Conservation (phyloP, 73 alveolate species). For the Blepharisma stoltei region DNA sequence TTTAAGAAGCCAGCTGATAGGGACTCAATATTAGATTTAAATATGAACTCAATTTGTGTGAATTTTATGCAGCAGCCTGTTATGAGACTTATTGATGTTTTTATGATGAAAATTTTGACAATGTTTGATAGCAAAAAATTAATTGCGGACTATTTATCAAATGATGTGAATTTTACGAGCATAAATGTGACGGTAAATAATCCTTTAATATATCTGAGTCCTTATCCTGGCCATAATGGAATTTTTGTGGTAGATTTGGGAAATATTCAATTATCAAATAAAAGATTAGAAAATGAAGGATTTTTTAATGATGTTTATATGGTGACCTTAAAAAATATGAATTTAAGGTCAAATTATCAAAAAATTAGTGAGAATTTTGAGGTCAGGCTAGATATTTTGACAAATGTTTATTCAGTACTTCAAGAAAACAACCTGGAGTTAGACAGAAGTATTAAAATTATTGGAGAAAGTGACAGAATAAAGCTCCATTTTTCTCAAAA, state of each 20-base stretch:
- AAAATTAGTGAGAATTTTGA: slow-evolving; percentile 11
- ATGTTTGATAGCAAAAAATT: not conserved
- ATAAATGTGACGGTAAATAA: not conserved
- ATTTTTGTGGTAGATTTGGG: slow-evolving; percentile 16
- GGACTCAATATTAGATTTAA: not conserved
- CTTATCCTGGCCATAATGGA: not conserved
- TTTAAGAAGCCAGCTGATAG: not conserved
- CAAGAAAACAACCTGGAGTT: not conserved
- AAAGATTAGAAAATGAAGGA: not conserved
- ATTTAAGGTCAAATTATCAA: not conserved
- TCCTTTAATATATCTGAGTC: not conserved
- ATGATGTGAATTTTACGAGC: not conserved
- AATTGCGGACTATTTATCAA: not conserved
- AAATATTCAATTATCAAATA: not conserved
- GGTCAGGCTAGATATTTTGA: not conserved
- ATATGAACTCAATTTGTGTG: slow-evolving; percentile 15
- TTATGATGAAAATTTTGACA: not conserved
- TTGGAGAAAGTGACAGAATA: not conserved
- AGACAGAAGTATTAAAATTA: not conserved
- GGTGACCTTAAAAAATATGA: not conserved
- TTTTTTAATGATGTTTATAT: slow-evolving; percentile 6
- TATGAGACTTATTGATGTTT: slow-evolving; percentile 2
- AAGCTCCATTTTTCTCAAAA: not conserved
- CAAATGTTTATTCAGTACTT: not conserved
- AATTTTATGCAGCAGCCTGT: slow-evolving; percentile 3